Base-by-base conservation (phyloP, 192 early-diverging fungal genomes). In the Backusella tuberculispora region DNA sequence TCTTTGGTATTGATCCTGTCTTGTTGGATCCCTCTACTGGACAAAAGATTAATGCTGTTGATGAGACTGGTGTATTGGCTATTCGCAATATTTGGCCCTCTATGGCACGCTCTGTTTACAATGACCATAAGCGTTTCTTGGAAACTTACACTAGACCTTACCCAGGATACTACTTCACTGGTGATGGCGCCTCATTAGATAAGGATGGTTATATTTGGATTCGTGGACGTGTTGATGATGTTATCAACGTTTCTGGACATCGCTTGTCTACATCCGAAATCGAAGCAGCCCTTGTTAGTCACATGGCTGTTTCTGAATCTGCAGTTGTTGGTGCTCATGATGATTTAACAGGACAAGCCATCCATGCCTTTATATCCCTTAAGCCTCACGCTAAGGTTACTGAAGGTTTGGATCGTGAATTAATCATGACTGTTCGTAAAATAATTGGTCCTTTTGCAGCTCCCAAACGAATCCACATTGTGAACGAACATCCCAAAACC, bases 171-270 rank as follows among this genome's bases (percentile, higher is more conserved):
- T 97, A 98, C 87, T 97, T 97, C 80, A 94, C 95, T 19, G 96
- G 96, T 21, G 97, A 98, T 82, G 96, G 95, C 69, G 96, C 91
- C 66, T 89, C 89, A 63, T 85, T 93, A 64, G 96, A 98, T 80
- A 85, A 90, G 63, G 97, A 98, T 76, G 95, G 95, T 43, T 98
- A 96, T 89, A 91, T 92, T 85, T 98, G 97, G 97, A 91, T 98
- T 74, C 89, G 92, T 60, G 97, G 96, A 47, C 92, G 97, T 73
- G 94, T 95, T 53, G 78, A 80, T 80, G 74, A 97, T 80, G 96
- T 97, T 43, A 97, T 98, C 82, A 97, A 96, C 83, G 95, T 98
- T 44, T 90, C 93, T 6, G 95, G 96, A 34, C 96, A 98, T 86
- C 91, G 96, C 77, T 85, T 98, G 80, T 91, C 88, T 37, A 97